Percentiles rank a stretch among this genome's conserved stretches.
phyloP scores from a whole-genome alignment of 2,329 filamentous ascomycete genomes.

The Stachybotrys chlorohalonatus region DNA sequence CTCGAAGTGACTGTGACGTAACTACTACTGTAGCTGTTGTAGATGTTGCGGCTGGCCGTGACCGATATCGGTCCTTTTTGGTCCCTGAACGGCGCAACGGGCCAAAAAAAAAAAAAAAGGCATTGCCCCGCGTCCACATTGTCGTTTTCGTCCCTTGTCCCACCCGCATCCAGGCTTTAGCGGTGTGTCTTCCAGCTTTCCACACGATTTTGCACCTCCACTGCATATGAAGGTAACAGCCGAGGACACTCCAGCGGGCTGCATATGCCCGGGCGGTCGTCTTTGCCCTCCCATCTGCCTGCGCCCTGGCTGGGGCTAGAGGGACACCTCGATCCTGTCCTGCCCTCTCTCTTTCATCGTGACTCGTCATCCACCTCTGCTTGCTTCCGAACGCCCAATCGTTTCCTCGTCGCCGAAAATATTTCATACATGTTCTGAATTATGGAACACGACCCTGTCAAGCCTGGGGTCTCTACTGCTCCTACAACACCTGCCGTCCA shows the following conservation, averaged over 20 bases:
- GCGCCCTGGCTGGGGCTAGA: neutral
- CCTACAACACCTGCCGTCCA: constrained; percentile 8
- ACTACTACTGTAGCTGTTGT: neutral
- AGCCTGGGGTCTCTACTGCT: constrained; percentile 2
- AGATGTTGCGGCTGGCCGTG: neutral
- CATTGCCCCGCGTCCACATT: neutral
- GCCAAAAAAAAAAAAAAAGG: neutral
- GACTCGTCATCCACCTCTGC: too few species aligned
- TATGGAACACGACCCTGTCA: neutral
- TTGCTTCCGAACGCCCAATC: too few species aligned
- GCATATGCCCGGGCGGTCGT: neutral
- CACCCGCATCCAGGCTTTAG: neutral
- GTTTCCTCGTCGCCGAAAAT: neutral
- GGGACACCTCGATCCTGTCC: neutral
- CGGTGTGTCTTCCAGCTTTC: neutral
- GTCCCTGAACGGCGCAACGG: neutral
- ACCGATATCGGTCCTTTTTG: neutral
- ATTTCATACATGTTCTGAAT: neutral
- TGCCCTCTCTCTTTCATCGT: neutral
- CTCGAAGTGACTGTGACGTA: neutral
- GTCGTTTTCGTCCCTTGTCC: neutral
- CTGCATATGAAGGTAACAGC: neutral
- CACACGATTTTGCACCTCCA: neutral
- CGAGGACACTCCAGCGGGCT: neutral
- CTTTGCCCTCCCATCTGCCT: neutral